Conservation (phyloP, 2,329 filamentous ascomycete genomes). For the Fusarium tanahbumbuense region DNA sequence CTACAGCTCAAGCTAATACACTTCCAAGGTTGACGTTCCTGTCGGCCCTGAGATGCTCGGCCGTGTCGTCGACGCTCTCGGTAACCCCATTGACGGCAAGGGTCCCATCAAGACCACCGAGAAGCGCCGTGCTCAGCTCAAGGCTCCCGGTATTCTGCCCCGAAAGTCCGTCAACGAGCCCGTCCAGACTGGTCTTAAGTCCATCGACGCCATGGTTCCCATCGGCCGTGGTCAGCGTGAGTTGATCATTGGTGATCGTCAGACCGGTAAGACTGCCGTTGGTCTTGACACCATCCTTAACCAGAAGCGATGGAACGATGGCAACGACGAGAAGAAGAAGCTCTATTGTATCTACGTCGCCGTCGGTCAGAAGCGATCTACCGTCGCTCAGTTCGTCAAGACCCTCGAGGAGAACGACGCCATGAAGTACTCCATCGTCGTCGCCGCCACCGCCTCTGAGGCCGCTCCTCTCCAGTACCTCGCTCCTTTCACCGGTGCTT, state of each 20-base stretch:
- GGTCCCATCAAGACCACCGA: conserved; percentile 92
- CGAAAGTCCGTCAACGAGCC: conserved; percentile 98
- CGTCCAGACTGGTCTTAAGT: conserved; percentile 99
- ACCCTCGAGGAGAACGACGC: conserved; percentile 99
- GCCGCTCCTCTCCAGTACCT: conserved; percentile 95
- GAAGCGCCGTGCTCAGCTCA: conserved; percentile 96
- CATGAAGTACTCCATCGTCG: conserved; percentile 96
- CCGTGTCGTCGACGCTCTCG: conserved; percentile 97
- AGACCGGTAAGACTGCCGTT: conserved; percentile 99
- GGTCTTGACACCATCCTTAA: conserved; percentile 98
- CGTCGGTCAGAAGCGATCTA: conserved; percentile 99
- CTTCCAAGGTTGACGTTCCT: conserved; percentile 88
- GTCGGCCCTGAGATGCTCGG: conserved; percentile 93
- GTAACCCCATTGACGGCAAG: conserved; percentile 99
- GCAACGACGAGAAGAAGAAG: conserved; percentile 93
- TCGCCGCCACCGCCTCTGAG: conserved; percentile 97
- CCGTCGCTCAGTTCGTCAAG: conserved; percentile 99
- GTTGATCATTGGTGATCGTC: conserved; percentile 99
- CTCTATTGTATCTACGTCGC: conserved; percentile 99
- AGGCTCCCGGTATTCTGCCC: conserved; percentile 98
- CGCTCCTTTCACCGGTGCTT: conserved; percentile 86
- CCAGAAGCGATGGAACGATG: conserved; percentile 97
- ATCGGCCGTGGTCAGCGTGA: conserved; percentile 99
- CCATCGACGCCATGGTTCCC: conserved; percentile 98
- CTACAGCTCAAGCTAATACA: conserved; percentile 40